A percentile compares a stretch with the other conserved stretches of the same genome.
Evolutionary conservation across 371 early-diverging fungal genomes (phyloP).

Genomic region (Syncephalastrum monosporum): DNA sequence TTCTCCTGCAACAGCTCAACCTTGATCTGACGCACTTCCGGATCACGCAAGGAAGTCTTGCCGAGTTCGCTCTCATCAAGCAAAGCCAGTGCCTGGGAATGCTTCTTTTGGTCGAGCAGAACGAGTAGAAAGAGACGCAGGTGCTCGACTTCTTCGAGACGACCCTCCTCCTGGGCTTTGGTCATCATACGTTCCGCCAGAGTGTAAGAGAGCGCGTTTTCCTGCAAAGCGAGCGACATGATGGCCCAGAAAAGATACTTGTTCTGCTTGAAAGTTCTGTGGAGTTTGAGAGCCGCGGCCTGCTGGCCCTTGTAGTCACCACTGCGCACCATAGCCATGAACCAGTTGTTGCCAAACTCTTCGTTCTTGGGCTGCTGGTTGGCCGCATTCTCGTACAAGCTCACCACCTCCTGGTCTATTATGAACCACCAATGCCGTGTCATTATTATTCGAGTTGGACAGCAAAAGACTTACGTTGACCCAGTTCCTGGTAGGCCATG

Average conservation of each 20-base stretch:
- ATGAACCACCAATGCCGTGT: not conserved
- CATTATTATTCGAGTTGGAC: no score
- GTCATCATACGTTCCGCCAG: slow-evolving; percentile 87
- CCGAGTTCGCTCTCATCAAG: slow-evolving; percentile 56
- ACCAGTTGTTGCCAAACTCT: slow-evolving; percentile 75
- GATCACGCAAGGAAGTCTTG: slow-evolving; percentile 57
- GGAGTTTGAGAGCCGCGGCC: slow-evolving; percentile 78
- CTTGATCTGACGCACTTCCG: slow-evolving; percentile 66
- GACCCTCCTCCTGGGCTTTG: slow-evolving; percentile 75
- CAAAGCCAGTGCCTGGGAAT: slow-evolving; percentile 60
- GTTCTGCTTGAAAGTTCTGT: slow-evolving; percentile 75
- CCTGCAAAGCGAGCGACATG: slow-evolving; percentile 73
- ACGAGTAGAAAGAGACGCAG: slow-evolving; percentile 70
- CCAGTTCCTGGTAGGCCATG: slow-evolving; percentile 64
- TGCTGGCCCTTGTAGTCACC: slow-evolving; percentile 78
- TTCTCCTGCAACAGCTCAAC: slow-evolving; percentile 52
- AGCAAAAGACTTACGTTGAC: slow-evolving; percentile 48
- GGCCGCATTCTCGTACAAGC: slow-evolving; percentile 74
- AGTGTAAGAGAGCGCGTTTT: slow-evolving; percentile 53
- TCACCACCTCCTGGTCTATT: slow-evolving; percentile 64
- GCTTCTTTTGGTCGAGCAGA: slow-evolving; percentile 62
- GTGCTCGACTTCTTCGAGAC: slow-evolving; percentile 53
- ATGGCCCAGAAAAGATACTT: slow-evolving; percentile 90
- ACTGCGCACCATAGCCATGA: slow-evolving; percentile 81
- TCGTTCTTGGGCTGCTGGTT: slow-evolving; percentile 67